These are phyloP conservation scores for Rhodosporidiobolus sp. DNA, from an alignment of 768 basidiomycete genomes.

Conservation along the genomic window DNA sequence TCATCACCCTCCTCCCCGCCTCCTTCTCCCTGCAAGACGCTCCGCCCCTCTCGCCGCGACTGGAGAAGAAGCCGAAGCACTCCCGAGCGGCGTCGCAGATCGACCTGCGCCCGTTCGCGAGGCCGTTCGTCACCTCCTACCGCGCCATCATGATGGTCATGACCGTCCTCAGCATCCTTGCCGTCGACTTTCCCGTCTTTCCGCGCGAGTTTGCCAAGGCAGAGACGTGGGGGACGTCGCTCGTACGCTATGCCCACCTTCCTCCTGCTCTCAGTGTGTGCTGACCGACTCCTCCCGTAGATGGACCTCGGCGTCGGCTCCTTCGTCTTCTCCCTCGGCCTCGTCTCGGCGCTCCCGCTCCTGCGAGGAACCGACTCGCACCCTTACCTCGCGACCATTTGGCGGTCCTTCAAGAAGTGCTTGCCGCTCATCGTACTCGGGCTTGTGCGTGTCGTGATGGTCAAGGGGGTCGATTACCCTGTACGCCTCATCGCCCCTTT, in stretches of 20 bases:
- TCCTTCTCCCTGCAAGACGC: not conserved
- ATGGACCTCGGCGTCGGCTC: slow-evolving; percentile 98
- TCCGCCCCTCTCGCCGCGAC: slow-evolving; percentile 16
- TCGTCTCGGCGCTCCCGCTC: slow-evolving; percentile 81
- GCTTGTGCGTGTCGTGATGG: slow-evolving; percentile 70
- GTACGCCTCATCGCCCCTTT: no score
- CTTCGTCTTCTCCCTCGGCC: slow-evolving; percentile 92
- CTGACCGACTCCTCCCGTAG: slow-evolving; percentile 51
- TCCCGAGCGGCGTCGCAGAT: not conserved
- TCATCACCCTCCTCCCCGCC: not conserved
- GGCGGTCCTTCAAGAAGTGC: slow-evolving; percentile 59
- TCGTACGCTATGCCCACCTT: slow-evolving; percentile 57
- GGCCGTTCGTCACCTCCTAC: slow-evolving; percentile 80
- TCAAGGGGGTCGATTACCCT: slow-evolving; percentile 92
- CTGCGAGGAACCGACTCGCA: slow-evolving; percentile 57
- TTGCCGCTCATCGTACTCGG: slow-evolving; percentile 71
- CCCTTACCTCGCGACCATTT: slow-evolving; percentile 51
- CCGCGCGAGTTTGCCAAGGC: slow-evolving; percentile 85
- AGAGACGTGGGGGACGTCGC: slow-evolving; percentile 88
- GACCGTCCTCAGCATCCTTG: slow-evolving; percentile 84
- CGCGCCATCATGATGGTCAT: slow-evolving; percentile 93
- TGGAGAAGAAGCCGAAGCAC: not conserved
- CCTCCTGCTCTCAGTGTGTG: not conserved
- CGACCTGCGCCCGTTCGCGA: slow-evolving; percentile 47
- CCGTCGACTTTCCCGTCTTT: slow-evolving; percentile 92